Conservation (phyloP, 2,329 filamentous ascomycete species). For the Hymenoscyphus albidus region DNA sequence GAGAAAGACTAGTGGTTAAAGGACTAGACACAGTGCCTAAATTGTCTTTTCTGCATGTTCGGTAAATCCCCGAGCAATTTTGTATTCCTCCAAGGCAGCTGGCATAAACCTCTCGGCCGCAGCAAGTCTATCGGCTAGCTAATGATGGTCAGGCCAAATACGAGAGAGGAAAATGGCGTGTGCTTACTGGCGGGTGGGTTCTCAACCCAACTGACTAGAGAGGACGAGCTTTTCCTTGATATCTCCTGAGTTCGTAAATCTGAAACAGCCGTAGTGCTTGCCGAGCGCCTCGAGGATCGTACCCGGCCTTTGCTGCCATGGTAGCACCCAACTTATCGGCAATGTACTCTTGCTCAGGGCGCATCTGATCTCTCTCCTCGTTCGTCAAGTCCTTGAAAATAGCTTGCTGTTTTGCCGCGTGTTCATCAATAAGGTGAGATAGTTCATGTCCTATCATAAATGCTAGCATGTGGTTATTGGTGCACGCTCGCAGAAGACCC, state of each 20-base stretch:
- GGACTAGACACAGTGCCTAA: neutral
- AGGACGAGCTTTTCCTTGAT: neutral
- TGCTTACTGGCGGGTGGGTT: neutral
- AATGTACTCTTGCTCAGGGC: neutral
- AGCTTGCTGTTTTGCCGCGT: neutral
- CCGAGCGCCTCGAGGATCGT: neutral
- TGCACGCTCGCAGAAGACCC: neutral
- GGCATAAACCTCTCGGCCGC: neutral
- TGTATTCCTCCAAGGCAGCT: slow-evolving; percentile 1
- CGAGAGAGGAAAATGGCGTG: neutral
- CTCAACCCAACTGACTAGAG: neutral
- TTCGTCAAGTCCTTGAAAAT: neutral
- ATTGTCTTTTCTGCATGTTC: neutral
- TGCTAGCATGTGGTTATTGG: neutral
- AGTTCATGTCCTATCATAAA: neutral
- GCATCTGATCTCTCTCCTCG: neutral
- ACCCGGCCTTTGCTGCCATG: neutral
- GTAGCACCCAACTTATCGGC: neutral
- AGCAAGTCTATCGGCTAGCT: neutral
- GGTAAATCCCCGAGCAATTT: neutral
- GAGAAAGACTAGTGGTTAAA: neutral
- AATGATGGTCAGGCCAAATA: neutral
- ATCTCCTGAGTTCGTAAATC: neutral
- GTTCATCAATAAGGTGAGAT: neutral
- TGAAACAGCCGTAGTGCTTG: neutral